Evolutionary conservation across 1,284 basidiomycete genomes (phyloP).

Genomic region (Apiotrichum sp.): DNA sequence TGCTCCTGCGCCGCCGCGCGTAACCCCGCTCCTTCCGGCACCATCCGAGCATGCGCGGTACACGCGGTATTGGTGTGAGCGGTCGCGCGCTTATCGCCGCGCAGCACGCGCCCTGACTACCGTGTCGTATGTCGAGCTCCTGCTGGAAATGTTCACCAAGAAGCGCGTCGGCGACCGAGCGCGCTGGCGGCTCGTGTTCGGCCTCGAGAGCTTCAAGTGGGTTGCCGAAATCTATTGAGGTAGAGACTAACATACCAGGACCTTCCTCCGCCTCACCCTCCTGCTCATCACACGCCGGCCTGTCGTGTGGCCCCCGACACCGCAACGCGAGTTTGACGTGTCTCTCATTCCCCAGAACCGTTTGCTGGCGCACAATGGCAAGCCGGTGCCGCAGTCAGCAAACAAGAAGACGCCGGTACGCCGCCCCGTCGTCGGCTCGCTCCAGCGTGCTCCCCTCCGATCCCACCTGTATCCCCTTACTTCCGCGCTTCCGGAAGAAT

Average conservation of each 20-base stretch:
- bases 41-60: constrained; percentile 51
- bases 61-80: constrained; percentile 73
- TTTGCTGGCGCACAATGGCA: neutral
- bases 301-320: constrained; percentile 65
- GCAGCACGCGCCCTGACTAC: constrained; percentile 66
- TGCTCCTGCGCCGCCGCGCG: constrained; percentile 10
- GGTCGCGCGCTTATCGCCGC: constrained; percentile 64
- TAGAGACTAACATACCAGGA: constrained; percentile 53
- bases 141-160: constrained; percentile 80
- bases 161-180: constrained; percentile 52
- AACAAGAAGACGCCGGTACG: constrained; percentile 40
- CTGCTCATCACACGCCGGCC: constrained; percentile 68
- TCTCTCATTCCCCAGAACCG: constrained; percentile 52
- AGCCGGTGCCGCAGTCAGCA: neutral
- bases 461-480: constrained; percentile 42
- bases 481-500: constrained; percentile 30
- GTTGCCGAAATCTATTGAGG: constrained; percentile 33
- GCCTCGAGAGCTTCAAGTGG: constrained; percentile 75
- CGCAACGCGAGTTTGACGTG: constrained; percentile 80
- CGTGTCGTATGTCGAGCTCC: constrained; percentile 68
- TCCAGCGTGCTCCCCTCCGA: constrained; percentile 56
- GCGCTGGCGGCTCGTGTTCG: constrained; percentile 65
- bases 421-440: constrained; percentile 41
- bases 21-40: constrained; percentile 31
- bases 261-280: constrained; percentile 62